phyloP scores from a whole-genome alignment of 768 basidiomycete species.

The Hortiboletus campestris region DNA sequence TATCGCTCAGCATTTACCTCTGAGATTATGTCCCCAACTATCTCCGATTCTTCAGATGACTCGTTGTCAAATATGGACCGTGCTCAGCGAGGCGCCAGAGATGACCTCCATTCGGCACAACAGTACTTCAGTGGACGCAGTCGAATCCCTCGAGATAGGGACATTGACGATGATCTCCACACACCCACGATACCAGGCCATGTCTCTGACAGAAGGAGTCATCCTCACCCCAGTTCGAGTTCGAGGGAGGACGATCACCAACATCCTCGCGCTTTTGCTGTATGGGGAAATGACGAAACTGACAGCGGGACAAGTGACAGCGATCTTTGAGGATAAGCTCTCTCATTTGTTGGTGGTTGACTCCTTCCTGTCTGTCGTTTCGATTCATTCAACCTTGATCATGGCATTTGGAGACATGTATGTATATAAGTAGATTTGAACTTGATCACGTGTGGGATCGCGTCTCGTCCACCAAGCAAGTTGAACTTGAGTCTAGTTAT shows the following conservation, averaged over 20 bases:
- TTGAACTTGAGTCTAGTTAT: conserved; percentile 6
- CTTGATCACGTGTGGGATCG: conserved; percentile 15
- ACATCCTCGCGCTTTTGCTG: conserved; percentile 66
- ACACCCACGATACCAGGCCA: conserved; percentile 58
- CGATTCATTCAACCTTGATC: background rate
- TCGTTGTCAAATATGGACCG: conserved; percentile 33
- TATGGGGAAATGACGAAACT: conserved; percentile 87
- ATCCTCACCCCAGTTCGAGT: conserved; percentile 10
- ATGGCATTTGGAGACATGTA: background rate
- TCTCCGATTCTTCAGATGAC: conserved; percentile 41
- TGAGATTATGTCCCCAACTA: conserved; percentile 32
- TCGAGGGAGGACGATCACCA: conserved; percentile 26
- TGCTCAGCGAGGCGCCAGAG: conserved; percentile 48
- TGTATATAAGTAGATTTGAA: no score
- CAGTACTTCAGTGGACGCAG: conserved; percentile 44
- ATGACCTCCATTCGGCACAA: conserved; percentile 46
- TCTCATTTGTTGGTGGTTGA: background rate
- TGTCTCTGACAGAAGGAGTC: conserved; percentile 11
- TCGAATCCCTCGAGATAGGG: conserved; percentile 60
- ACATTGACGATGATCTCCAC: conserved; percentile 54
- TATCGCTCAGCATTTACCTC: conserved; percentile 31
- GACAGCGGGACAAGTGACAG: conserved; percentile 82
- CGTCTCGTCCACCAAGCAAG: conserved; percentile 1
- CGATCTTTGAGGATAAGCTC: conserved; percentile 35
- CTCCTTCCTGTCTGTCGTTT: background rate